Base-by-base conservation (phyloP, 2,329 filamentous ascomycete species). In the Arthroderma sp. region DNA sequence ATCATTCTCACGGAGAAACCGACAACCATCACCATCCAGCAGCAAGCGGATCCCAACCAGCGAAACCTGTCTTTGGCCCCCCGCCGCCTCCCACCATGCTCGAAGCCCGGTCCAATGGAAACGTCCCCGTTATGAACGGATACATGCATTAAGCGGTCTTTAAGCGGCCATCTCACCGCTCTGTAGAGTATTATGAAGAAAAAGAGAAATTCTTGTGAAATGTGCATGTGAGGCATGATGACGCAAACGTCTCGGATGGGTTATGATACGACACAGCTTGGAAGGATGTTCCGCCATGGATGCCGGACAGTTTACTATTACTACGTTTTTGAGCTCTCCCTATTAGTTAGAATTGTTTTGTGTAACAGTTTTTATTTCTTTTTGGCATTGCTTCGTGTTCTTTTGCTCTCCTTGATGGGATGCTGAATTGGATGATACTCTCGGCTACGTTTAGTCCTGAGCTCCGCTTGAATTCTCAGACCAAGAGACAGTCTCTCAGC, bases 1-100 rank as follows among this genome's bases (percentile, higher is more conserved):
- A 82, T 62, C 82, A 86, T 64, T 81, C 84, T 65, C 82, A 86
- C 65, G 81, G 82, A 59, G 81, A 85, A 52, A 79, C 81, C 28
- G 79, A 82, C 59, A 79, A 78, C 49, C 81, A 78, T 6, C 80
- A 81, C 47, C 82, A 81, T 60, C 81, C 67, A 61, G 72, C 61
- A 31, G 59, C 64, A 33, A 65, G 66, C 21, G 63, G 63, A 44
- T 58, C 60, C 60, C 66, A 41, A 58, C 65, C 67, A 51, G 68
- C 70, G 54, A 74, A 74, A 61, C 73, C 73, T 25, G 71, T 76
- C 39, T 76, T 75, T 60, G 74, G 74, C 38, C 76, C 76, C 21
- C 77, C 77, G 25, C 77, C 77, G 17, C 78, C 78, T 8, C 77
- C 77, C 8, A 76, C 75, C 39, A 72, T 77, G 38, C 65, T 74